Conservation (phyloP, 176 grass and related monocot species). For the Aegilops sharonensis region DNA sequence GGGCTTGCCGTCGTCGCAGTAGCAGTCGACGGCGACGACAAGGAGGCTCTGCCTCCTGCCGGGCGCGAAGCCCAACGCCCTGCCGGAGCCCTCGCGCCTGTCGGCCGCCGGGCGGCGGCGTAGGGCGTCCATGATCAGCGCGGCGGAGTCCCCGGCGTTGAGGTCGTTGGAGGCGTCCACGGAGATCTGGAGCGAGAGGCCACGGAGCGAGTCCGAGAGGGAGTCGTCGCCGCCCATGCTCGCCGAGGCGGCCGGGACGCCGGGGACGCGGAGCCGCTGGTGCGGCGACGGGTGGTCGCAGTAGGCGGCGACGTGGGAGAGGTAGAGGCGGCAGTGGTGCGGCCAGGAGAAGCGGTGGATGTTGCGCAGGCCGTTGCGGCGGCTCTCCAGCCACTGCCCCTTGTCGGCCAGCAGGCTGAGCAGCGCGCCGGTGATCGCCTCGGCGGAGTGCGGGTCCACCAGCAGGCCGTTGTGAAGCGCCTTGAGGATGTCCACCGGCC, state of each 20-base stretch:
- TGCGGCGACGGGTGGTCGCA: conserved; percentile 43
- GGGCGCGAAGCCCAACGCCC: conserved; percentile 17
- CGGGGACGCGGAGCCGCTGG: conserved; percentile 40
- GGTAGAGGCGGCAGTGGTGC: conserved; percentile 91
- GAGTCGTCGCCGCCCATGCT: conserved; percentile 22
- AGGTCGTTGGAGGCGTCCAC: conserved; percentile 47
- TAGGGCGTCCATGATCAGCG: conserved; percentile 65
- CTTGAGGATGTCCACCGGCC: conserved; percentile 95
- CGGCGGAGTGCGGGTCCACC: conserved; percentile 77
- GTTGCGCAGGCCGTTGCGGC: conserved; percentile 88
- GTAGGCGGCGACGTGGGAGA: conserved; percentile 63
- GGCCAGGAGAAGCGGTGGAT: conserved; percentile 98
- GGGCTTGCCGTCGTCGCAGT: conserved; percentile 37
- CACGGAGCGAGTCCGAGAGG: conserved; percentile 81
- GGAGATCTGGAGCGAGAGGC: conserved; percentile 73
- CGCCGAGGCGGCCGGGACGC: neutral
- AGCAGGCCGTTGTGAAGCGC: conserved; percentile 75
- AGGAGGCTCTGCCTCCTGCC: conserved; percentile 53
- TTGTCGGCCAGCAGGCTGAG: conserved; percentile 80
- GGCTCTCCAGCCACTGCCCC: conserved; percentile 72
- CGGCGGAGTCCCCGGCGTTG: conserved; percentile 35
- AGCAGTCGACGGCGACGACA: conserved; percentile 66
- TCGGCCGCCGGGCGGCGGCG: conserved; percentile 27
- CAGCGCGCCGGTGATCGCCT: conserved; percentile 63
- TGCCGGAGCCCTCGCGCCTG: neutral